phyloP scores from a whole-genome alignment of 768 basidiomycete species.

The Tricholoma bakamatsutake region DNA sequence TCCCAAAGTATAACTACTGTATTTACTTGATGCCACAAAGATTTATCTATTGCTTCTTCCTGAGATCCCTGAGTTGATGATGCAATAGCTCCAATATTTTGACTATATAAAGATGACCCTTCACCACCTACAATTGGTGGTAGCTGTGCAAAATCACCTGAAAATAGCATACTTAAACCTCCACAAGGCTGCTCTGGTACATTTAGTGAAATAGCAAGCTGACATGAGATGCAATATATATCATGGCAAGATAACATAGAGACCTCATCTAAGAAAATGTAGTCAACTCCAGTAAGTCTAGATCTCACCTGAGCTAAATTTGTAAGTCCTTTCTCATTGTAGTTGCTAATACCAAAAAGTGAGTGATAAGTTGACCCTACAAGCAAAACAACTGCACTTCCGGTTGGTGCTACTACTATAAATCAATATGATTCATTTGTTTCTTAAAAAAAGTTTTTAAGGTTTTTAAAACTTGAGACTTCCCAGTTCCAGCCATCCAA shows the following conservation, averaged over 20 bases:
- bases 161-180: conserved; percentile 20
- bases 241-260: conserved; percentile 28
- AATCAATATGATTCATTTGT: no score
- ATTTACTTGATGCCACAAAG: conserved; percentile 9
- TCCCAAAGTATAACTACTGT: no score
- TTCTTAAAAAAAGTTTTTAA: no score
- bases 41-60: conserved; percentile 9
- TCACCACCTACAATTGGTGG: background rate
- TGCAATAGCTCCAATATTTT: no score
- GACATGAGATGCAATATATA: conserved; percentile 13
- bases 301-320: conserved; percentile 4
- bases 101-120: no score
- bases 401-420: no score
- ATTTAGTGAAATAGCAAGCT: conserved; percentile 11
- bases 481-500: no score
- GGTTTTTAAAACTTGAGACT: no score
- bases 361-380: no score
- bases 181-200: conserved; percentile 22
- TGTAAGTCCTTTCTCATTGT: no score
- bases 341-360: no score
- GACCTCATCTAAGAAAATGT: conserved; percentile 25
- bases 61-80: background rate
- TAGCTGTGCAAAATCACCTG: conserved; percentile 1
- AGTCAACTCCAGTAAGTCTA: conserved; percentile 17
- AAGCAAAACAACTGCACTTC: no score